phyloP scores from a whole-genome alignment of 1,284 basidiomycete genomes.

The Trametes sp. region DNA sequence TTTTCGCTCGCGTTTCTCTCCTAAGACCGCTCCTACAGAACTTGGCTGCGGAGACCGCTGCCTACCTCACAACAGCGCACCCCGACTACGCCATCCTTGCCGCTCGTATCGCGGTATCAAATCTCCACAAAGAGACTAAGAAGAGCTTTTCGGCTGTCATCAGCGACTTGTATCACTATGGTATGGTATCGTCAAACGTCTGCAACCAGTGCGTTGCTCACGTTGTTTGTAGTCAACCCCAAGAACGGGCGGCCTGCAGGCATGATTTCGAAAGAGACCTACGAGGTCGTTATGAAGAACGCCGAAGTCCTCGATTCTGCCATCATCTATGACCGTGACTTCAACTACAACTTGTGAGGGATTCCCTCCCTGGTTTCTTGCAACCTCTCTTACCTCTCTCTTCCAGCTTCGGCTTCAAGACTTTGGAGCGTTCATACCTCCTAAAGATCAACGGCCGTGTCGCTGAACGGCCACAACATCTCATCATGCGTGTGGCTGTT shows the following conservation, averaged over 20 bases:
- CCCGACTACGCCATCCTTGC: conserved; percentile 99
- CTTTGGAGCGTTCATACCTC: conserved; percentile 97
- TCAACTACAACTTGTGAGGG: conserved; percentile 94
- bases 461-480: conserved; percentile 97
- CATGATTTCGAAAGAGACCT: conserved; percentile 93
- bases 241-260: conserved; percentile 90
- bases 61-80: conserved; percentile 96
- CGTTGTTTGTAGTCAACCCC: conserved; percentile 78
- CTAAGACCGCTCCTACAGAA: conserved; percentile 58
- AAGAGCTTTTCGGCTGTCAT: conserved; percentile 96
- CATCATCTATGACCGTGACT: conserved; percentile 98
- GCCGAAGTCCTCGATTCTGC: conserved; percentile 90
- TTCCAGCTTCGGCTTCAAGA: conserved; percentile 97
- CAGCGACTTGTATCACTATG: conserved; percentile 89
- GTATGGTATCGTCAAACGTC: conserved; percentile 51
- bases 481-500: conserved; percentile 99
- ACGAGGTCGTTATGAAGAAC: conserved; percentile 85
- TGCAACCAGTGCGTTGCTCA: background rate
- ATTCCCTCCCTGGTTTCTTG: conserved; percentile 15
- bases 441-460: conserved; percentile 95
- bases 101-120: conserved; percentile 98
- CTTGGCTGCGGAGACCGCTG: conserved; percentile 95
- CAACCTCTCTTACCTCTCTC: background rate
- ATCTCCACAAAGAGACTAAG: conserved; percentile 99
- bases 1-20: background rate